Conservation (phyloP, 2,329 filamentous ascomycete genomes). For the Phaeosphaeria sp. region DNA sequence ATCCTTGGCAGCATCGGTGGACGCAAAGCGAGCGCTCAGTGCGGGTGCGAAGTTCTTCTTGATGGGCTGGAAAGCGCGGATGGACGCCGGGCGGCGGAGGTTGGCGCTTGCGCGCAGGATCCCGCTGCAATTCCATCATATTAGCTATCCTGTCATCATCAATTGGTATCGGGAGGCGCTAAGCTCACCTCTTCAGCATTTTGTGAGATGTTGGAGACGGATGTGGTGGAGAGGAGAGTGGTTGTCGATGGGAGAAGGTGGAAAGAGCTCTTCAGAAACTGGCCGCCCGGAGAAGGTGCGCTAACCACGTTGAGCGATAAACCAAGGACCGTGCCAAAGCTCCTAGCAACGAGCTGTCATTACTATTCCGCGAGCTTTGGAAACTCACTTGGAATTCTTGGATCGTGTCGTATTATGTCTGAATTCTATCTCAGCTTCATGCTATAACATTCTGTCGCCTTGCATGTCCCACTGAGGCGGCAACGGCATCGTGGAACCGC, state of each 20-base stretch:
- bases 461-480: not conserved
- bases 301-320: constrained; percentile 2
- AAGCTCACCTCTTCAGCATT: constrained; percentile 68
- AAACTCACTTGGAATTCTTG: not conserved
- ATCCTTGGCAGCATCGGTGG: constrained; percentile 61
- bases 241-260: constrained; percentile 32
- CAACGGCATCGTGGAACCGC: not conserved
- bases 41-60: constrained; percentile 65
- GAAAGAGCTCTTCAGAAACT: constrained; percentile 23
- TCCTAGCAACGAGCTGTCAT: constrained; percentile 4
- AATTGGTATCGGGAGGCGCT: constrained; percentile 40
- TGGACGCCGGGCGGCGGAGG: constrained; percentile 62
- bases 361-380: not conserved
- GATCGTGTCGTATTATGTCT: not conserved
- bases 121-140: constrained; percentile 61
- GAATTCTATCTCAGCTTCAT: not conserved
- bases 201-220: constrained; percentile 54
- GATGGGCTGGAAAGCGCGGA: constrained; percentile 62
- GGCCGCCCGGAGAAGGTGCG: constrained; percentile 7
- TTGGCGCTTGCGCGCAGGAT: constrained; percentile 69
- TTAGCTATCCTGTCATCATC: constrained; percentile 46
- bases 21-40: constrained; percentile 67
- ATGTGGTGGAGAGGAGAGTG: constrained; percentile 36
- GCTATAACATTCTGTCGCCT: not conserved
- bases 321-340: constrained; percentile 11